These are phyloP conservation scores for Wickerhamiella spandovensis DNA, from an alignment of 805 yeast genomes.

Conservation along the genomic window DNA sequence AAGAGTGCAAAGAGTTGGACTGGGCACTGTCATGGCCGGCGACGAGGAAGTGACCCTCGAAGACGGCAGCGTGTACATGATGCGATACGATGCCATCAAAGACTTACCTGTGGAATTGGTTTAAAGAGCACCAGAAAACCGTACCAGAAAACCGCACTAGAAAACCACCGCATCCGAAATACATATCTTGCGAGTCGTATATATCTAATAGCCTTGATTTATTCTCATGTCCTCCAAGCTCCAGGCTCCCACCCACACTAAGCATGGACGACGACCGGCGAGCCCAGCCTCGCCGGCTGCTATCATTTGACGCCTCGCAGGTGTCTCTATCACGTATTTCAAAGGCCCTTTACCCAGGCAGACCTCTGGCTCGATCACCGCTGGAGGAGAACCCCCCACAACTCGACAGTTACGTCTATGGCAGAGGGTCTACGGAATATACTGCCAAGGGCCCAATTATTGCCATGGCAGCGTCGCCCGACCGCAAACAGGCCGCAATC, in stretches of 20 bases:
- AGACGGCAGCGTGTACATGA: slow-evolving; percentile 58
- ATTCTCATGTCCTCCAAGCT: too few relatives aligned
- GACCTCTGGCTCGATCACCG: not conserved
- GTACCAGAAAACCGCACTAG: too few relatives aligned
- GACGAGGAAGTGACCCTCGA: slow-evolving; percentile 38
- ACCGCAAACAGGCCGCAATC: slow-evolving; percentile 17
- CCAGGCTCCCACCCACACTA: not conserved
- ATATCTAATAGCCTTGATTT: too few relatives aligned
- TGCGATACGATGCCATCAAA: slow-evolving; percentile 45
- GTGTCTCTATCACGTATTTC: slow-evolving; percentile 15
- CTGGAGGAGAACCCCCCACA: not conserved
- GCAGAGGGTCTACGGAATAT: not conserved
- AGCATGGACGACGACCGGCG: slow-evolving; percentile 12
- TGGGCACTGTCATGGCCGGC: slow-evolving; percentile 32
- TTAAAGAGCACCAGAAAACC: not conserved
- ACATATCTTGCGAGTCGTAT: too few relatives aligned
- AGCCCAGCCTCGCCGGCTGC: slow-evolving; percentile 10
- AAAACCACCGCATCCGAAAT: too few relatives aligned
- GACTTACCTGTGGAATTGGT: slow-evolving; percentile 12
- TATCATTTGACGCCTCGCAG: slow-evolving; percentile 14
- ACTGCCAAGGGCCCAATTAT: slow-evolving; percentile 10
- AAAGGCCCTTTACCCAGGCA: slow-evolving; percentile 10
- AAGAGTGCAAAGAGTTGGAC: slow-evolving; percentile 32
- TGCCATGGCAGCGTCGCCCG: slow-evolving; percentile 21
- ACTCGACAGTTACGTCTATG: not conserved